phyloP scores from a whole-genome alignment of 2,329 filamentous ascomycete species.

The Ophiostoma sp. region DNA sequence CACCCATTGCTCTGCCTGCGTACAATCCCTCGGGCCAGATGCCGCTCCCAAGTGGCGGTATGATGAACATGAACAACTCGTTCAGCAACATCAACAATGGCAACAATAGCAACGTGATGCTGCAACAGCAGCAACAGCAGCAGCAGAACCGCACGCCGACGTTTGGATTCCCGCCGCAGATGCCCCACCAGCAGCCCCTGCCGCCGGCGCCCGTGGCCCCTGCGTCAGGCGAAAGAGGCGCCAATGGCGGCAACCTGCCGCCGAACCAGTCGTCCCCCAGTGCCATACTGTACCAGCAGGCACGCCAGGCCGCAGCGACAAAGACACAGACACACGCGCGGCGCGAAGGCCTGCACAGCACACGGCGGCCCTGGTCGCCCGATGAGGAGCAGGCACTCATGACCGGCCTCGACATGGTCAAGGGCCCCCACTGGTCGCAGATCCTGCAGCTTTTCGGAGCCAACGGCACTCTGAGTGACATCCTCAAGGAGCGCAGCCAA shows the following conservation, averaged over 20 bases:
- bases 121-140: conserved; percentile 4
- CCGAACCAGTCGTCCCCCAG: conserved; percentile 54
- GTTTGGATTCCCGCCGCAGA: conserved; percentile 12
- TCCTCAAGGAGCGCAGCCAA: conserved; percentile 82
- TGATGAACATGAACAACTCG: neutral
- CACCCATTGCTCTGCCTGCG: neutral
- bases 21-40: neutral
- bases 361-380: conserved; percentile 75
- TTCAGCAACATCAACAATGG: conserved; percentile 7
- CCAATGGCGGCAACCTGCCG: conserved; percentile 39
- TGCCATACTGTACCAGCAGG: conserved; percentile 52
- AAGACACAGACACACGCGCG: conserved; percentile 52
- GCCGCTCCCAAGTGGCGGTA: neutral
- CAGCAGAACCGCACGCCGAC: conserved; percentile 20
- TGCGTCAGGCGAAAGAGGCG: neutral
- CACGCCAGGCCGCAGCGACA: conserved; percentile 53
- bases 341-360: conserved; percentile 54
- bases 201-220: neutral
- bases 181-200: conserved; percentile 29
- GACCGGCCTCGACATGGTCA: conserved; percentile 80
- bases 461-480: conserved; percentile 72
- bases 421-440: conserved; percentile 89
- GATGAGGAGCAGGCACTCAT: conserved; percentile 89
- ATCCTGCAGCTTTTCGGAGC: conserved; percentile 79
- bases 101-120: conserved; percentile 26